Conservation (phyloP, 1,284 basidiomycete genomes). For the Puccinia triticina region DNA sequence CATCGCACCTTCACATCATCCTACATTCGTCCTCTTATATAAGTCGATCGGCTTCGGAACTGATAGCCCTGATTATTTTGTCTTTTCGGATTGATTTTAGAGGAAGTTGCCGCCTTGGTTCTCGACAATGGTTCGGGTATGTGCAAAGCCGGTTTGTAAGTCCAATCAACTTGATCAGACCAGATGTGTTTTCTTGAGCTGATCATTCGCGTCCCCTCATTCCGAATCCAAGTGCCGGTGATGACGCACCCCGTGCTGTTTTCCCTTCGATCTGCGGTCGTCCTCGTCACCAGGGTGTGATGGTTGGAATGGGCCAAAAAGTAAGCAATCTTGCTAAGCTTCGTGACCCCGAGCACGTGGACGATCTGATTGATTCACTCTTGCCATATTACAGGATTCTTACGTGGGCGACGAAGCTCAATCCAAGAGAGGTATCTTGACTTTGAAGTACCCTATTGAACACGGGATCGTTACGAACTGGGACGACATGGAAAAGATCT, state of each 20-base stretch:
- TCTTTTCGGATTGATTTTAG: slow-evolving; percentile 42
- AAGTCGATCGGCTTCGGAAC: neutral
- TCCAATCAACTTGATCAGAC: slow-evolving; percentile 24
- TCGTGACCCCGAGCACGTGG: neutral
- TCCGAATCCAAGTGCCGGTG: slow-evolving; percentile 66
- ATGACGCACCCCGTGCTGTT: slow-evolving; percentile 76
- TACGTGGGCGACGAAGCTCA: slow-evolving; percentile 77
- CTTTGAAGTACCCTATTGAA: slow-evolving; percentile 72
- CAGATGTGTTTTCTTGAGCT: neutral
- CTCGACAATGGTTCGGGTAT: slow-evolving; percentile 67
- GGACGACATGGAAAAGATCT: slow-evolving; percentile 95
- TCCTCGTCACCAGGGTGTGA: slow-evolving; percentile 87
- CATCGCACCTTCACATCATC: neutral
- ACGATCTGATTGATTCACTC: neutral
- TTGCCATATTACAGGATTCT: slow-evolving; percentile 62
- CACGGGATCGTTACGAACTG: slow-evolving; percentile 87
- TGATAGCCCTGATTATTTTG: slow-evolving; percentile 19
- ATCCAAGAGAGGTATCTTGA: slow-evolving; percentile 92
- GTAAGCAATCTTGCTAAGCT: slow-evolving; percentile 21
- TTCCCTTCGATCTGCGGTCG: slow-evolving; percentile 86
- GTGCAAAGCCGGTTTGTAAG: slow-evolving; percentile 76
- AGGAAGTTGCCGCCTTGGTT: slow-evolving; percentile 60
- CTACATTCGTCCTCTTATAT: neutral
- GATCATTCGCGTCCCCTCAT: slow-evolving; percentile 2
- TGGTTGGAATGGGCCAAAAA: slow-evolving; percentile 68